Percentiles rank a stretch among this genome's conserved stretches.
Evolutionary conservation across 108 stramenopile species (phyloP).

Genomic region (Fistulifera solaris): DNA sequence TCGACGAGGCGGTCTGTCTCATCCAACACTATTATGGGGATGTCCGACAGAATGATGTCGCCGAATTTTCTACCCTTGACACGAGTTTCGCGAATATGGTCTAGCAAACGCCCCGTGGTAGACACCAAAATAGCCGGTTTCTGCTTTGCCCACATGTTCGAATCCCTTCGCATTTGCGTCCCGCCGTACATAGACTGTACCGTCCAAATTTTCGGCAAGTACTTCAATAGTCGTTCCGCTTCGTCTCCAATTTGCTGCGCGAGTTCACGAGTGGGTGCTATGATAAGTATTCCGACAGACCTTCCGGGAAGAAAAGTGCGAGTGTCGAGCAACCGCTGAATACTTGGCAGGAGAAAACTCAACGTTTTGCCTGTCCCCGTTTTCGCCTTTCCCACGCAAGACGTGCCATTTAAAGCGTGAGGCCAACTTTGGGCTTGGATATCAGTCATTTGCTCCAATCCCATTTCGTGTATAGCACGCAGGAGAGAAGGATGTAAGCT

Average conservation of each 20-base stretch:
- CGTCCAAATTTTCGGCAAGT: background rate
- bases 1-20: constrained; percentile 89
- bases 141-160: constrained; percentile 30
- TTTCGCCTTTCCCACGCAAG: constrained; percentile 83
- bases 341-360: constrained; percentile 89
- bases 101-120: constrained; percentile 87
- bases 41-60: constrained; percentile 23
- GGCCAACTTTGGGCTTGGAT: constrained; percentile 81
- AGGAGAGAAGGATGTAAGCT: constrained; percentile 31
- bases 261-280: constrained; percentile 92
- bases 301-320: constrained; percentile 2
- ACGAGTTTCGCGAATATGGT: constrained; percentile 47
- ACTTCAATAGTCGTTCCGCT: background rate
- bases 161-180: constrained; percentile 70
- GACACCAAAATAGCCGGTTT: constrained; percentile 72
- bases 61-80: constrained; percentile 26
- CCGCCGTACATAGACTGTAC: constrained; percentile 49
- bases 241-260: constrained; percentile 68
- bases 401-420: constrained; percentile 37
- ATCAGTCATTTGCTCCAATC: constrained; percentile 64
- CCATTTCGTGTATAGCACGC: constrained; percentile 23
- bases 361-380: constrained; percentile 98
- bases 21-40: constrained; percentile 77
- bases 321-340: constrained; percentile 33
- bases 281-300: constrained; percentile 38